Base-by-base conservation (phyloP, 2,329 filamentous ascomycete genomes). In the Alternaria conjuncta region DNA sequence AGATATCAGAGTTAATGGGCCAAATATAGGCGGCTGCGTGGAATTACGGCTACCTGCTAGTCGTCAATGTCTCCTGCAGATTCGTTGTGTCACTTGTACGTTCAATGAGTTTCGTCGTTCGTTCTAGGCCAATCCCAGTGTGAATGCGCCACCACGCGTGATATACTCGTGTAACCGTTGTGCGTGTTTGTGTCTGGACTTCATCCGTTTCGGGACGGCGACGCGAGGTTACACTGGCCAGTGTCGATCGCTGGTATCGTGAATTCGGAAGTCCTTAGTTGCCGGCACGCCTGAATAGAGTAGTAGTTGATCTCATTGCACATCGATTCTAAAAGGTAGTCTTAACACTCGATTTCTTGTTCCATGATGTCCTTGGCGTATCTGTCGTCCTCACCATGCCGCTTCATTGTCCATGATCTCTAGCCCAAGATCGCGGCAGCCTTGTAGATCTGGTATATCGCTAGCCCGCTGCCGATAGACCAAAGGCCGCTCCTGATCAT, bases 401-500 rank as follows among this genome's bases (percentile, higher is more conserved):
- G 20, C 30, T 41, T 11, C 6, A 15, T 53, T 3, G 4, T 32
- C 20, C 7, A 21, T 20, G 15, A 30, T n/a, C 12, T 45, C 20
- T 64, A 71, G 5, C 69, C 69, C 32, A 74, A 54, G 10, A 74
- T 47, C 43, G 50, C 49, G 3, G 72, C 72, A 49, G 68, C 72
- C 63, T 72, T 74, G 51, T 70, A 73, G 28, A 74, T 64, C 60
- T 74, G 72, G 15, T 60, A 72, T 6, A 51, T 25, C 6, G 66
- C 60, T 54, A 74, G 41, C 1, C 65, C 71, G 12, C 20, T 56
- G 0, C 68, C 72, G 15, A 58, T n/a, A 6, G 50, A 50, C 63
- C 66, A 74, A 20, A 69, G 36, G 2, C n/a, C 26, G 46, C 71
- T 75, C 28, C 71, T 67, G 6, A 73, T 57, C 36, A 70, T 65